Evolutionary conservation across 1,139 yeast species (phyloP).

Genomic region (Scheffersomyces cryptocercus): DNA sequence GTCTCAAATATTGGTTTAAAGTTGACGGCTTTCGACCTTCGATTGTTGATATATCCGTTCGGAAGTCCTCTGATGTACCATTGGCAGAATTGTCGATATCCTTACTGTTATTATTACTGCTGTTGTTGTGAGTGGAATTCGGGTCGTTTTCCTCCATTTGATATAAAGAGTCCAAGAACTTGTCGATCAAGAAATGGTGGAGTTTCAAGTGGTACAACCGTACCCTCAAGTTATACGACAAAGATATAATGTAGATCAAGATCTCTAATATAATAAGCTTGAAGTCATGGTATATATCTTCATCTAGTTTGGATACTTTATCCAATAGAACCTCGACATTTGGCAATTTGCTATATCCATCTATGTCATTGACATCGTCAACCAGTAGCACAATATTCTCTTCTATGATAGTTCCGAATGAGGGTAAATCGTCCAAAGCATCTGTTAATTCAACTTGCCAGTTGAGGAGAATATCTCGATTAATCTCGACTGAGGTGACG

Average conservation of each 20-base stretch:
- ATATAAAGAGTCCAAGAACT: slow-evolving; percentile 11
- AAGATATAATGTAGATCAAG: slow-evolving; percentile 22
- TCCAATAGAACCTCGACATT: slow-evolving; percentile 15
- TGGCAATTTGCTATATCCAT: slow-evolving; percentile 3
- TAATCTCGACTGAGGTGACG: slow-evolving; percentile 27
- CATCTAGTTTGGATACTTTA: slow-evolving; percentile 20
- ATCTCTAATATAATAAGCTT: slow-evolving; percentile 33
- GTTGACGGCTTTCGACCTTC: slow-evolving; percentile 11
- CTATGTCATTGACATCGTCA: slow-evolving; percentile 3
- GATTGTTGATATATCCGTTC: background rate
- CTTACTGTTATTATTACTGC: too few relatives aligned
- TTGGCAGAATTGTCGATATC: too few relatives aligned
- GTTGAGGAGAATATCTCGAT: slow-evolving; percentile 27
- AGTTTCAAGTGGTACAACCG: slow-evolving; percentile 20
- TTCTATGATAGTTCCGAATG: slow-evolving; percentile 22
- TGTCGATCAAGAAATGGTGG: slow-evolving; percentile 22
- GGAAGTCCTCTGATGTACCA: too few relatives aligned
- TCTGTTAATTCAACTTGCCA: slow-evolving; percentile 43
- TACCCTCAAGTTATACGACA: slow-evolving; percentile 27
- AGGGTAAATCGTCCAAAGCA: slow-evolving; percentile 16
- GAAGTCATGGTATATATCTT: slow-evolving; percentile 29
- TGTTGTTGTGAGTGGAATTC: too few relatives aligned
- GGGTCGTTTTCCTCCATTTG: too few relatives aligned
- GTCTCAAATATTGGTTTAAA: slow-evolving; percentile 21
- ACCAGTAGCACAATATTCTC: slow-evolving; percentile 21